Conservation (phyloP, 345 rosid species). For the Erucastrum elatum region DNA sequence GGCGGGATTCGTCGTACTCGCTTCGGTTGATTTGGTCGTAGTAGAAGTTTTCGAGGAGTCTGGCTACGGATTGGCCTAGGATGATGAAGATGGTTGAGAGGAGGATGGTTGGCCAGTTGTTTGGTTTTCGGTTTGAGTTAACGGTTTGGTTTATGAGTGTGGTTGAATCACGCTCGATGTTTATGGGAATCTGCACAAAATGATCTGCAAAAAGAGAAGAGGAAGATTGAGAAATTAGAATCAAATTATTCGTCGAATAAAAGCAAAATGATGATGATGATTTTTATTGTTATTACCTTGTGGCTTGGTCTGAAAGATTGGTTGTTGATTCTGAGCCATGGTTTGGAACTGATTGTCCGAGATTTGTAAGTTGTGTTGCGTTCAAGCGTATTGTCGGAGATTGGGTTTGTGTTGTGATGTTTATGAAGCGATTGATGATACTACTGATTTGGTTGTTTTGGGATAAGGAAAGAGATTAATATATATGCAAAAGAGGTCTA, state of each 20-base stretch:
- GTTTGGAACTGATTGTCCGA: constrained; percentile 15
- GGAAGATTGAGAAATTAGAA: not conserved
- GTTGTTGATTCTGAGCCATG: constrained; percentile 41
- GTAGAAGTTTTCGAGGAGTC: constrained; percentile 39
- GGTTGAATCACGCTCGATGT: constrained; percentile 33
- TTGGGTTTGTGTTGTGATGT: not conserved
- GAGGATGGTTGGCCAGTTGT: constrained; percentile 39
- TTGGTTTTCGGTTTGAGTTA: constrained; percentile 30
- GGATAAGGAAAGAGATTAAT: constrained; percentile 5
- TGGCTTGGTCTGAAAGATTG: constrained; percentile 35
- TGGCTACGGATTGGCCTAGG: constrained; percentile 32
- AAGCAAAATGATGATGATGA: too few relatives aligned
- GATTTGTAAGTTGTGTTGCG: not conserved
- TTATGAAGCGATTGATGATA: not conserved
- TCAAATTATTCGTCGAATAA: too few relatives aligned
- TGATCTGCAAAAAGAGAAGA: constrained; percentile 31
- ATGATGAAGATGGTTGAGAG: constrained; percentile 33
- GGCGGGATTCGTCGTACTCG: constrained; percentile 24
- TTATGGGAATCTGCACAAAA: constrained; percentile 37
- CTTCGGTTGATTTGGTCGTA: constrained; percentile 29
- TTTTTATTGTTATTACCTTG: constrained; percentile 22
- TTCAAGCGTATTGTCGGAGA: not conserved
- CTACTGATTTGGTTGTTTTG: not conserved
- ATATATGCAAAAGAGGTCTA: constrained; percentile 2
- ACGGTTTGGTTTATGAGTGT: constrained; percentile 2